Evolutionary conservation across 164 flowering plant species (phyloP).

Genomic region (Magnolia officinalis): DNA sequence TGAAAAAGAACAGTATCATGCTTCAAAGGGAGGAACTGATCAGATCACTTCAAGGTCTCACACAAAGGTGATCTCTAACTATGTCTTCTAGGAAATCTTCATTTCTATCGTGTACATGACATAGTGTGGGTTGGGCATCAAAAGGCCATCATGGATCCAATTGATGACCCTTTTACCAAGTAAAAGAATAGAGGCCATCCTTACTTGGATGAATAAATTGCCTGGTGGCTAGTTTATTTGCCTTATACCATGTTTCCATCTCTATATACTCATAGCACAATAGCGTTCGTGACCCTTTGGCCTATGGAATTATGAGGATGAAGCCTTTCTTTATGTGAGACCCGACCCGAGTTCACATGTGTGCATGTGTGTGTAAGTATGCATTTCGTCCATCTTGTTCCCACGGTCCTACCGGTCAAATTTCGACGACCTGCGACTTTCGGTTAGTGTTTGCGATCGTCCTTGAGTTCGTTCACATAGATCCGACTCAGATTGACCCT

Average conservation of each 20-base stretch:
- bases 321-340: neutral
- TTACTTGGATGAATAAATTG: no score
- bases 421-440: no score
- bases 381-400: no score
- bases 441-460: no score
- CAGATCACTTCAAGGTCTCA: constrained; percentile 3
- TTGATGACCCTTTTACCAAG: neutral
- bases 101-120: neutral
- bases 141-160: neutral
- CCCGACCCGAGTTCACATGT: no score
- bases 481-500: no score
- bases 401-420: no score
- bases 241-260: neutral
- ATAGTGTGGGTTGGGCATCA: neutral
- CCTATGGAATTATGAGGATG: neutral
- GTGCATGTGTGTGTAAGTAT: no score
- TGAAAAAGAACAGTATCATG: constrained; percentile 21
- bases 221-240: neutral
- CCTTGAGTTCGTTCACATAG: no score
- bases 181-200: neutral
- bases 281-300: neutral
- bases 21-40: constrained; percentile 12
- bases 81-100: neutral
- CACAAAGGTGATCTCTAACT: neutral
- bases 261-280: neutral